Base-by-base conservation (phyloP, 306 rosid genomes). In the Cicer pinnatifidum region DNA sequence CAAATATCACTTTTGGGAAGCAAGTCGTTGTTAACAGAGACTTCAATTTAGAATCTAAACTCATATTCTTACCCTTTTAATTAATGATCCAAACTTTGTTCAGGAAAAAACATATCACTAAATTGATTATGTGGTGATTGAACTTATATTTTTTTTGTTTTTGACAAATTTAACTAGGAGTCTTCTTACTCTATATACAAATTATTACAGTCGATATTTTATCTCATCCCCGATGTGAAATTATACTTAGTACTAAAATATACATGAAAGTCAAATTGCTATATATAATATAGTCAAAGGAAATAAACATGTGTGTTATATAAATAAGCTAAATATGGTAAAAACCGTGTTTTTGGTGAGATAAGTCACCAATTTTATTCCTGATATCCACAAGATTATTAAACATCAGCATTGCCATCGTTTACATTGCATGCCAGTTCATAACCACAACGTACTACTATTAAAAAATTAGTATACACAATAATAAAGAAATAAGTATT, bases 261-360 rank as follows among this genome's bases (percentile, higher is more conserved):
- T 59, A 60, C n/a, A 68, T 62, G 33, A 59, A 37, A 69, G 75
- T 75, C 67, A 58, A 71, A 57, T 57, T 50, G 44, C 23, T 58
- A 58, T 39, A 41, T 63, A 23, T 23, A 23, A 23, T 23, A 11
- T 54, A 75, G 80, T 78, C 75, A 74, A 78, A 78, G 43, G 47
- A 65, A 67, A 83, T 23, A 58, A 79, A 64, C 47, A 19, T n/a
- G 43, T 35, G 69, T 39, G 65, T 67, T 63, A 80, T 51, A 73
- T 51, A 67, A 63, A 72, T 35, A 75, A 73, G 38, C 47, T 71
- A 76, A 67, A 58, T 46, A 67, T 35, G 74, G 79, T 76, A 59
- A 72, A 86, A 88, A 85, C 84, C 95, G 95, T 76, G 94, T 92
- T 82, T 86, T 75, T 79, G 91, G 94, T 87, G 63, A 72, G 80